Evolutionary conservation across 768 basidiomycete species (phyloP).

Genomic region (Sarcomyxa edulis): DNA sequence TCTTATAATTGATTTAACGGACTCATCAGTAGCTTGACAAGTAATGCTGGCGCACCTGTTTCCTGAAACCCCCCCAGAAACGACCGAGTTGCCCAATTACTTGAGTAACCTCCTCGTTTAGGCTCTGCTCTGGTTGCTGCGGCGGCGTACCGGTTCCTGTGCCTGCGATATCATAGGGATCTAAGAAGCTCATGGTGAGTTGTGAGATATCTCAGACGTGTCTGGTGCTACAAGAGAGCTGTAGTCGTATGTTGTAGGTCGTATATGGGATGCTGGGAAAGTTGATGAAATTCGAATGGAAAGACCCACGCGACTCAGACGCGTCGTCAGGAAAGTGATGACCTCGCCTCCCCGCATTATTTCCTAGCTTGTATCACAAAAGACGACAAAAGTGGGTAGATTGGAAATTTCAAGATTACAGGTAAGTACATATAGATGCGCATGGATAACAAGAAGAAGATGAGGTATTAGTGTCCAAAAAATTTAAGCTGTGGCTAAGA

Average conservation of each 20-base stretch:
- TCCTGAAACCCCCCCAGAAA: conserved; percentile 89
- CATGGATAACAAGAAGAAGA: no score
- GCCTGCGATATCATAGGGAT: conserved; percentile 57
- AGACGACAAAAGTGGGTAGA: no score
- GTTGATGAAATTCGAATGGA: conserved; percentile 1
- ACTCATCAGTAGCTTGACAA: conserved; percentile 19
- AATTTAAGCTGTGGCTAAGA: no score
- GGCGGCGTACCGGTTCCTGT: conserved; percentile 41
- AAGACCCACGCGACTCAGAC: neutral
- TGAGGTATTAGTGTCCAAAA: no score
- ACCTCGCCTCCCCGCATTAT: no score
- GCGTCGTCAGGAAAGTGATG: no score
- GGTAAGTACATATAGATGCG: no score
- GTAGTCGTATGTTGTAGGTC: neutral
- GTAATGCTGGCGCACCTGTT: conserved; percentile 55
- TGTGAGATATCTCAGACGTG: neutral
- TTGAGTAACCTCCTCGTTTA: conserved; percentile 86
- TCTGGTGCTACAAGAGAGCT: neutral
- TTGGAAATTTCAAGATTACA: no score
- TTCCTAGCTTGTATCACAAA: no score
- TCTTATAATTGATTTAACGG: conserved; percentile 33
- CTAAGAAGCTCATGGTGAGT: conserved; percentile 65
- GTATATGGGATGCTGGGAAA: neutral
- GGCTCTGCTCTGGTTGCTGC: conserved; percentile 40
- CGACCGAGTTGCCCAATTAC: conserved; percentile 83